Conservation (phyloP, 108 stramenopile species). For the Skeletonema costatum region DNA sequence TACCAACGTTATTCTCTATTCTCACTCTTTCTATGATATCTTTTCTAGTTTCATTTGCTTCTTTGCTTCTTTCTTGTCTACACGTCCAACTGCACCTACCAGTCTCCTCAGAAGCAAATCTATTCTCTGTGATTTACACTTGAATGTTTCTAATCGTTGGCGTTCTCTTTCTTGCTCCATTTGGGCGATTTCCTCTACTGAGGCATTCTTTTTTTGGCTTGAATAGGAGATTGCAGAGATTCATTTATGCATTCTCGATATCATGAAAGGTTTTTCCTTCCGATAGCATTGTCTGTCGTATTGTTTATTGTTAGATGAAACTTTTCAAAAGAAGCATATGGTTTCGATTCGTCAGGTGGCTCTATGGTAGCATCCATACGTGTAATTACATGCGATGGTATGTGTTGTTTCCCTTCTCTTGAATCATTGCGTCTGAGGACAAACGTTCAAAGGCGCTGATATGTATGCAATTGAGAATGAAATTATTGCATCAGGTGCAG, state of each 20-base stretch:
- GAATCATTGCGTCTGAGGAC: conserved; percentile 60
- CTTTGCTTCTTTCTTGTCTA: conserved; percentile 49
- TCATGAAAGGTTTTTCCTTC: neutral
- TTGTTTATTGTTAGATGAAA: conserved; percentile 40
- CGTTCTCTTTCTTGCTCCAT: conserved; percentile 11
- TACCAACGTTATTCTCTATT: neutral
- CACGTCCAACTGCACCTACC: conserved; percentile 55
- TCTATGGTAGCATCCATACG: conserved; percentile 62
- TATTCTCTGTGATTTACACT: conserved; percentile 46
- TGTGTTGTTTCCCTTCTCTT: conserved; percentile 39
- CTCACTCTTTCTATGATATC: conserved; percentile 32
- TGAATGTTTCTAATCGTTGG: conserved; percentile 39
- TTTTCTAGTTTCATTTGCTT: conserved; percentile 62
- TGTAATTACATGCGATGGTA: conserved; percentile 56
- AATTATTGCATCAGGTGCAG: conserved; percentile 39
- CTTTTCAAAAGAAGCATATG: conserved; percentile 34
- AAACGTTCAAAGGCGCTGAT: conserved; percentile 54
- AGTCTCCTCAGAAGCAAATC: conserved; percentile 56
- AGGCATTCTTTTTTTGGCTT: conserved; percentile 37
- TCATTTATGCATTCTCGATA: conserved; percentile 27
- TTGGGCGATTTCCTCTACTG: conserved; percentile 32
- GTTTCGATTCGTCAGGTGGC: conserved; percentile 55
- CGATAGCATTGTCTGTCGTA: neutral
- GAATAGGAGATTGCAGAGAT: conserved; percentile 30
- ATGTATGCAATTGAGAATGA: conserved; percentile 59